Conservation (phyloP, 2,329 filamentous ascomycete genomes). For the Neonectria ditissima region DNA sequence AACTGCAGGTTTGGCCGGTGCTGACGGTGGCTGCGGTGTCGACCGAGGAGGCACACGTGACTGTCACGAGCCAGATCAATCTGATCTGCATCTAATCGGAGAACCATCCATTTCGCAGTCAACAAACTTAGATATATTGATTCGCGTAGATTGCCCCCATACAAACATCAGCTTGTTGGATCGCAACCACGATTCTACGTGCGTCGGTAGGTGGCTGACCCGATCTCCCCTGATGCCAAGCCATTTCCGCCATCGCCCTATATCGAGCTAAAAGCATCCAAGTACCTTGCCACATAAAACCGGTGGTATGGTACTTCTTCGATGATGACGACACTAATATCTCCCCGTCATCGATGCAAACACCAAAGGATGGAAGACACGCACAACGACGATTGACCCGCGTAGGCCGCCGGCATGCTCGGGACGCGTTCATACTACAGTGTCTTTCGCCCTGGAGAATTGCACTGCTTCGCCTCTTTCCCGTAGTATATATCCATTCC, state of each 20-base stretch:
- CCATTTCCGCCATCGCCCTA: not conserved
- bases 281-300: constrained; percentile 11
- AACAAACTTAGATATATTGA: not conserved
- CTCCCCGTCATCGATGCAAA: not conserved
- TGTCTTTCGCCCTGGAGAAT: not conserved
- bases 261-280: not conserved
- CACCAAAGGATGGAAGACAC: not conserved
- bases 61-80: not conserved
- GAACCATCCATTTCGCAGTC: too few species aligned
- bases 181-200: too few species aligned
- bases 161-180: not conserved
- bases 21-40: not conserved
- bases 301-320: constrained; percentile 7
- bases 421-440: too few species aligned
- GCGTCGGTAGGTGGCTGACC: too few species aligned
- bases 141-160: not conserved
- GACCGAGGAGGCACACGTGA: not conserved
- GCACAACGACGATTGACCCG: not conserved
- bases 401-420: not conserved
- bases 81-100: not conserved
- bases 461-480: not conserved
- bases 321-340: constrained; percentile 21
- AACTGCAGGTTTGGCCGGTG: not conserved
- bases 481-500: not conserved
- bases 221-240: constrained; percentile 9